These are phyloP conservation scores for Ogataea parapolymorpha DNA, from an alignment of 805 yeast species.

Conservation along the genomic window DNA sequence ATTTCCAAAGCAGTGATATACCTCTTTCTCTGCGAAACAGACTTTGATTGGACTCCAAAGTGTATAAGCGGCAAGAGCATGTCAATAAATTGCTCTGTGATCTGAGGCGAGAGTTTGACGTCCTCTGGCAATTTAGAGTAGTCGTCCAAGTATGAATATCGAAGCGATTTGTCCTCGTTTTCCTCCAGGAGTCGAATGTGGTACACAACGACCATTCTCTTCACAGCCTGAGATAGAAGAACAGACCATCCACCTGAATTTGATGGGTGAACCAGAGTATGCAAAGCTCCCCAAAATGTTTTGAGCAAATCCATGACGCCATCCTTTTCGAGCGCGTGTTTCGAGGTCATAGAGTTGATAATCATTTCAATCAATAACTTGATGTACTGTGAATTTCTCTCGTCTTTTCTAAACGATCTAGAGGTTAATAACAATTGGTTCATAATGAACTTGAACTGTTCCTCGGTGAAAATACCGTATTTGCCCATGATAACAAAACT, in stretches of 20 bases:
- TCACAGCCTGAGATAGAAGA: conserved; percentile 62
- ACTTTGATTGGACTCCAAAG: conserved; percentile 78
- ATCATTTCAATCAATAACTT: conserved; percentile 40
- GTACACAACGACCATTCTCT: conserved; percentile 54
- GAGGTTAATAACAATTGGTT: conserved; percentile 44
- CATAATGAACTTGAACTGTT: conserved; percentile 59
- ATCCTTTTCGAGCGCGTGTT: conserved; percentile 35
- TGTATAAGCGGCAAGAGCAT: conserved; percentile 54
- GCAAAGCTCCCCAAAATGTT: conserved; percentile 62
- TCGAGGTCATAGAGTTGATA: conserved; percentile 60
- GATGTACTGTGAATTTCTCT: conserved; percentile 25
- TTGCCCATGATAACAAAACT: conserved; percentile 38
- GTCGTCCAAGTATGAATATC: conserved; percentile 19
- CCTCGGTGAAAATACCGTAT: conserved; percentile 61
- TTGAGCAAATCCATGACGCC: conserved; percentile 52
- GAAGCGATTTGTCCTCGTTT: conserved; percentile 32
- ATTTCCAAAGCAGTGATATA: conserved; percentile 58
- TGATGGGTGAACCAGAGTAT: conserved; percentile 88
- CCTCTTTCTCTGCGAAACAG: conserved; percentile 49
- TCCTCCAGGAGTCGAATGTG: conserved; percentile 58
- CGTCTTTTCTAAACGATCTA: conserved; percentile 22
- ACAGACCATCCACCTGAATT: conserved; percentile 87
- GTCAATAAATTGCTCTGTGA: conserved; percentile 24
- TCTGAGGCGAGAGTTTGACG: conserved; percentile 23
- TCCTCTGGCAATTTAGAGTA: conserved; percentile 24